Base-by-base conservation (phyloP, 2,329 filamentous ascomycete species). In the Aureobasidium subglaciale region DNA sequence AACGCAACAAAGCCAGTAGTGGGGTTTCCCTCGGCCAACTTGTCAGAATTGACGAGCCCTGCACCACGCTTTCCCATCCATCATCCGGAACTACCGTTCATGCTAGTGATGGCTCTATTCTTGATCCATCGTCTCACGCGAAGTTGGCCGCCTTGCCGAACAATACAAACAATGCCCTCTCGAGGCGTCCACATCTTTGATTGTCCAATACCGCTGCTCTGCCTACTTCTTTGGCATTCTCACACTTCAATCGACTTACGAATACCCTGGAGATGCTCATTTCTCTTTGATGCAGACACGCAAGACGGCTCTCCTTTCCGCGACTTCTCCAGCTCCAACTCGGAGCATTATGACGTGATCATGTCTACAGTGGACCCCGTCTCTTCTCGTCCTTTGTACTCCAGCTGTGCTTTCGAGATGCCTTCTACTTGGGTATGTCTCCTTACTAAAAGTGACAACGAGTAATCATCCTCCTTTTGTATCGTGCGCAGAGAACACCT, bases 11-110 rank as follows among this genome's bases (percentile, higher is more conserved):
- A 35, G 6, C 43, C 29, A 29, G 32, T 38, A 41, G 22, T 42
- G 50, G 50, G 50, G 50, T 32, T 54, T 16, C 37, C 37, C 38
- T 54, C 50, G 50, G 50, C 29, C 50, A 54, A 54, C 50, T 42
- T 27, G 50, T 35, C 42, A 54, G 50, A 43, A 9, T 54, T 54
- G 22, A 54, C 50, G 50, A 54, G 38, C 16, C 20, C 48, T 46
- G 41, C 38, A n/a, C 15, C 5, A 5, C 25, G n/a, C 29, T 24
- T n/a, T n/a, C n/a, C n/a, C n/a, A n/a, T n/a, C n/a, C 6, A n/a
- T 16, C 24, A 38, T 6, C 32, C 46, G 46, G 32, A 15, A 5
- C 15, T 27, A 30, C 43, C 43, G 43, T 35, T 50, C 29, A 24
- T 50, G 32, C 46, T 38, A 48, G n/a, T n/a, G n/a, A n/a, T n/a